Conservation (phyloP, 202 grass and related monocot genomes). For the Digitaria exilis region DNA sequence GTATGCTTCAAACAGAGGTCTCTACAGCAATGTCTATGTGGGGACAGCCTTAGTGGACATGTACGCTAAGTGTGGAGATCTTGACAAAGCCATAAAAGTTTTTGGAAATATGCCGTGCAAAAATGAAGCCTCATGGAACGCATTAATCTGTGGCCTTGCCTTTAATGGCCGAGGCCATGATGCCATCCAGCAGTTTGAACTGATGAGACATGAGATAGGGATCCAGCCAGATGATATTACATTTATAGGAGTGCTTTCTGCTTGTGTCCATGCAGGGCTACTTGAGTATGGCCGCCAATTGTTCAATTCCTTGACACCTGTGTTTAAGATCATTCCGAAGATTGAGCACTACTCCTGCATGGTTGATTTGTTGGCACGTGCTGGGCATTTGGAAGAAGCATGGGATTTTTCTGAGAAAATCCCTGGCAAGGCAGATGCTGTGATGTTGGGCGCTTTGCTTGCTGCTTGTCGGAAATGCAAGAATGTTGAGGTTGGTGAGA, state of each 20-base stretch:
- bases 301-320: constrained; percentile 58
- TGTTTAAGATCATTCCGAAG: constrained; percentile 62
- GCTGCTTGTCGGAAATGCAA: constrained; percentile 66
- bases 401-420: constrained; percentile 75
- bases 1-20: constrained; percentile 52
- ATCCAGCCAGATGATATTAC: constrained; percentile 62
- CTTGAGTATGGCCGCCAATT: constrained; percentile 57
- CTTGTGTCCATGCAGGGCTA: constrained; percentile 80
- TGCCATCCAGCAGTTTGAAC: constrained; percentile 59
- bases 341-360: constrained; percentile 87
- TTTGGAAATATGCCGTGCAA: constrained; percentile 65
- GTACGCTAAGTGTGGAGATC: constrained; percentile 84
- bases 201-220: constrained; percentile 59
- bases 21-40: constrained; percentile 73
- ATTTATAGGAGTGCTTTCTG: constrained; percentile 72
- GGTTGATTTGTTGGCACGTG: constrained; percentile 75
- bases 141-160: constrained; percentile 77
- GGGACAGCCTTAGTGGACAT: constrained; percentile 92
- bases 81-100: constrained; percentile 54
- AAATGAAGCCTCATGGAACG: constrained; percentile 83
- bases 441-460: constrained; percentile 75
- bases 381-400: constrained; percentile 73
- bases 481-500: constrained; percentile 67
- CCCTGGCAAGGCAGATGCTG: constrained; percentile 65
- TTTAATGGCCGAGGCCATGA: constrained; percentile 58